Conservation (phyloP, 768 basidiomycete genomes). For the Rhizopogon salebrosus region DNA sequence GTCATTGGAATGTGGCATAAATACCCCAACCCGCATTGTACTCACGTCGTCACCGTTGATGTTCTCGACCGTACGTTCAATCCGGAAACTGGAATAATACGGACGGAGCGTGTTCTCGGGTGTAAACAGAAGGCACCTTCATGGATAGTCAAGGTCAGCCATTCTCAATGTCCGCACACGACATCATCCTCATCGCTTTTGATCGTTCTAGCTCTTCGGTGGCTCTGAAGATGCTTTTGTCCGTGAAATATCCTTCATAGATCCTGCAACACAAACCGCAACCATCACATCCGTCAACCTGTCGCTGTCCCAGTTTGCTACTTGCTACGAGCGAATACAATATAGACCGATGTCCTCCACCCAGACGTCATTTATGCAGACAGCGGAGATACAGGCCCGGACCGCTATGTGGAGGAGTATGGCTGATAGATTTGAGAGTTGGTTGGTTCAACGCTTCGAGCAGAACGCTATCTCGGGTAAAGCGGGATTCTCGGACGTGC, state of each 20-base stretch:
- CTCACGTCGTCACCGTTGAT: constrained; percentile 83
- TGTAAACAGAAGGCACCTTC: constrained; percentile 88
- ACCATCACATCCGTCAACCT: constrained; percentile 92
- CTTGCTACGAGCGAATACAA: constrained; percentile 85
- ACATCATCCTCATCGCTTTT: background rate
- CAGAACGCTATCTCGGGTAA: constrained; percentile 90
- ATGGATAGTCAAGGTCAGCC: constrained; percentile 88
- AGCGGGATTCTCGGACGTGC: constrained; percentile 84
- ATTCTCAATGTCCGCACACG: constrained; percentile 2
- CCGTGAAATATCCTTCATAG: constrained; percentile 89
- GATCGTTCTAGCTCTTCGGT: constrained; percentile 63
- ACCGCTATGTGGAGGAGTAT: constrained; percentile 77
- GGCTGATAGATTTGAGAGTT: constrained; percentile 78
- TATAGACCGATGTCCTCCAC: constrained; percentile 67
- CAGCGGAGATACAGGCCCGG: constrained; percentile 87
- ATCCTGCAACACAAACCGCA: constrained; percentile 74
- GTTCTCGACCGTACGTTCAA: constrained; percentile 83
- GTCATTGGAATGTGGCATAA: constrained; percentile 93
- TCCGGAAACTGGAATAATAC: constrained; percentile 79
- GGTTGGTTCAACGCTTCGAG: constrained; percentile 85
- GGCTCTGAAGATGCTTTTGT: constrained; percentile 94
- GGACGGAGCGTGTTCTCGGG: constrained; percentile 85
- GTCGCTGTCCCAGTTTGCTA: constrained; percentile 90
- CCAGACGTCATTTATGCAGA: constrained; percentile 76
- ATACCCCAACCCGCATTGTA: constrained; percentile 91